Percentiles rank a stretch among this genome's conserved stretches.
These are phyloP conservation scores for Linnemannia elongata DNA, from an alignment of 192 early-diverging fungal species.

Conservation along the genomic window DNA sequence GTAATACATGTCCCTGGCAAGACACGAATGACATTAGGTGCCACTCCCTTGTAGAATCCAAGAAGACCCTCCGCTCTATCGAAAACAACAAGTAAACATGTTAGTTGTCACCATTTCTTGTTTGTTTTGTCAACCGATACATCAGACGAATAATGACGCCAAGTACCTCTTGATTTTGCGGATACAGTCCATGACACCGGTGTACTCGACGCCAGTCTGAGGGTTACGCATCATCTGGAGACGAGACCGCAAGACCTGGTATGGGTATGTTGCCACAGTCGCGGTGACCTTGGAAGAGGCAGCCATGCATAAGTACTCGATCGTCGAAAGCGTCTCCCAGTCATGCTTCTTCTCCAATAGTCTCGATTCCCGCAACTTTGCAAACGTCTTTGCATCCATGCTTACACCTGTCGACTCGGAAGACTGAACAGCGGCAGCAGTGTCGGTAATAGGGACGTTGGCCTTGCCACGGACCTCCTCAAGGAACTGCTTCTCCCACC, in stretches of 20 bases:
- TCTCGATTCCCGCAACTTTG: constrained; percentile 33
- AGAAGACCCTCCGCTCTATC: constrained; percentile 76
- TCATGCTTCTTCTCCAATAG: constrained; percentile 50
- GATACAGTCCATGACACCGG: constrained; percentile 79
- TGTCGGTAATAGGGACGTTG: neutral
- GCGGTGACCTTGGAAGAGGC: constrained; percentile 90
- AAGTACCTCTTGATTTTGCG: constrained; percentile 72
- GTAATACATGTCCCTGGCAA: constrained; percentile 95
- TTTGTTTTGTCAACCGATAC: neutral
- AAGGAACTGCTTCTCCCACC: constrained; percentile 53
- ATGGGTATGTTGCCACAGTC: constrained; percentile 91
- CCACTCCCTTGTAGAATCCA: constrained; percentile 95
- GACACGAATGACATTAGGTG: constrained; percentile 88
- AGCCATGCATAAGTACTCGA: constrained; percentile 89
- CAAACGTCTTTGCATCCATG: constrained; percentile 42
- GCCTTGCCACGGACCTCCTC: constrained; percentile 36
- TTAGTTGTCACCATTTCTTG: neutral
- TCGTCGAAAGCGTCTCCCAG: constrained; percentile 63
- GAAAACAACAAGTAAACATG: neutral
- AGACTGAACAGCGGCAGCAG: neutral
- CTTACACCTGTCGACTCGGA: constrained; percentile 9
- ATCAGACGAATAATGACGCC: neutral
- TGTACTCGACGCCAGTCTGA: constrained; percentile 69
- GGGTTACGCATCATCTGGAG: constrained; percentile 77
- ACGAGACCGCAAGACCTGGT: constrained; percentile 90